Conservation (phyloP, 2,329 filamentous ascomycete species). For the Hypoxylon sp. region DNA sequence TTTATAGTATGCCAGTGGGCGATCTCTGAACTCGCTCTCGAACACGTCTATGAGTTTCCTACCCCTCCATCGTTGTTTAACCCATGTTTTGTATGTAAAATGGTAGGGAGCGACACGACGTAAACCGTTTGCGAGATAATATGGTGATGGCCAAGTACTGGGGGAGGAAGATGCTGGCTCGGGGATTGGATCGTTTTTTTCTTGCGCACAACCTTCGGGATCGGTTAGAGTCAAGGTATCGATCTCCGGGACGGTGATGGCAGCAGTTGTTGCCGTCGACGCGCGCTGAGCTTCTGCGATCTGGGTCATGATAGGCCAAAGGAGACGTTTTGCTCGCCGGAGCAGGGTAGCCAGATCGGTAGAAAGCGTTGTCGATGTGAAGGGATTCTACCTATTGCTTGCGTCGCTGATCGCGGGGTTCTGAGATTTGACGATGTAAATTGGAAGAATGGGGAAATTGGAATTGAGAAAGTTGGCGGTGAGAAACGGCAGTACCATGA, state of each 20-base stretch:
- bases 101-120: slow-evolving; percentile 87
- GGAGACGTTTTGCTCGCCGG: slow-evolving; percentile 5
- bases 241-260: slow-evolving; percentile 23
- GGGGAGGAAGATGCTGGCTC: slow-evolving; percentile 47
- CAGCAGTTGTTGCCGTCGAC: slow-evolving; percentile 12
- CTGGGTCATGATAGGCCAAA: slow-evolving; percentile 36
- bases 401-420: background rate
- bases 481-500: slow-evolving; percentile 4
- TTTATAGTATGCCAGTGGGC: slow-evolving; percentile 86
- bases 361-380: no score
- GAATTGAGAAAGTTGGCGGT: slow-evolving; percentile 1
- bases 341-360: no score
- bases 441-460: background rate
- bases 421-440: background rate
- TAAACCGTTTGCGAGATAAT: slow-evolving; percentile 84
- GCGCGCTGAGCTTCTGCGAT: slow-evolving; percentile 12
- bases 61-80: slow-evolving; percentile 92
- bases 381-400: background rate
- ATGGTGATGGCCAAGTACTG: slow-evolving; percentile 68
- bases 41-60: slow-evolving; percentile 87
- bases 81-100: slow-evolving; percentile 93
- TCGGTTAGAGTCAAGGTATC: slow-evolving; percentile 29
- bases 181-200: slow-evolving; percentile 31
- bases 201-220: slow-evolving; percentile 11
- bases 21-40: slow-evolving; percentile 88